These are phyloP conservation scores for Pleurotus sapidus DNA, from an alignment of 768 basidiomycete species.

Conservation along the genomic window DNA sequence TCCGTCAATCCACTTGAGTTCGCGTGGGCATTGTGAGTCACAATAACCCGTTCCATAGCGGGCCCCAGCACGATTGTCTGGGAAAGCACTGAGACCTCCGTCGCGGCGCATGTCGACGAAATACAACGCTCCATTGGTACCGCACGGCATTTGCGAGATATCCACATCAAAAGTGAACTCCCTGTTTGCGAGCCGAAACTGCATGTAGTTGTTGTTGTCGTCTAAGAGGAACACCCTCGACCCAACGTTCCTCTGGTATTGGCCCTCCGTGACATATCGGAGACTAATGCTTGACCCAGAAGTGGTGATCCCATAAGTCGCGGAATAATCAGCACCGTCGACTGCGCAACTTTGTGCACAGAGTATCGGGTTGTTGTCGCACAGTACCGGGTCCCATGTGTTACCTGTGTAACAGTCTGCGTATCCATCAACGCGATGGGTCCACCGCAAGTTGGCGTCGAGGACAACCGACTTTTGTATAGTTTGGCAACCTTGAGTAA, in stretches of 20 bases:
- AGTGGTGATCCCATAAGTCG: conserved; percentile 34
- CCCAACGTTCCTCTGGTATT: conserved; percentile 13
- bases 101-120: conserved; percentile 1
- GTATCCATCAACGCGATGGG: conserved; percentile 23
- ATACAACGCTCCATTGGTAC: conserved; percentile 21
- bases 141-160: conserved; percentile 44
- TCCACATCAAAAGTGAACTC: conserved; percentile 65
- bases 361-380: conserved; percentile 17
- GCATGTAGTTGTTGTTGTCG: conserved; percentile 22
- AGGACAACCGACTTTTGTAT: conserved; percentile 22
- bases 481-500: conserved; percentile 22
- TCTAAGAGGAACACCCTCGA: conserved; percentile 4
- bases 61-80: conserved; percentile 29
- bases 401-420: conserved; percentile 34
- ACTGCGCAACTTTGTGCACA: conserved; percentile 15
- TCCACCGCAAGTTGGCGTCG: conserved; percentile 38
- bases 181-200: conserved; percentile 46
- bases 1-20: conserved; percentile 46
- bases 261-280: conserved; percentile 26
- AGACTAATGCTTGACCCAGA: conserved; percentile 27
- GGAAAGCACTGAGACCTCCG: not conserved
- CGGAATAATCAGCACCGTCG: conserved; percentile 27
- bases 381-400: conserved; percentile 33
- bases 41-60: conserved; percentile 13
- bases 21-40: conserved; percentile 36